A percentile compares a stretch with the other conserved stretches of the same genome.
These are phyloP conservation scores for Pyrrhoderma lamaoense DNA, from an alignment of 1,284 basidiomycete genomes.

Conservation along the genomic window DNA sequence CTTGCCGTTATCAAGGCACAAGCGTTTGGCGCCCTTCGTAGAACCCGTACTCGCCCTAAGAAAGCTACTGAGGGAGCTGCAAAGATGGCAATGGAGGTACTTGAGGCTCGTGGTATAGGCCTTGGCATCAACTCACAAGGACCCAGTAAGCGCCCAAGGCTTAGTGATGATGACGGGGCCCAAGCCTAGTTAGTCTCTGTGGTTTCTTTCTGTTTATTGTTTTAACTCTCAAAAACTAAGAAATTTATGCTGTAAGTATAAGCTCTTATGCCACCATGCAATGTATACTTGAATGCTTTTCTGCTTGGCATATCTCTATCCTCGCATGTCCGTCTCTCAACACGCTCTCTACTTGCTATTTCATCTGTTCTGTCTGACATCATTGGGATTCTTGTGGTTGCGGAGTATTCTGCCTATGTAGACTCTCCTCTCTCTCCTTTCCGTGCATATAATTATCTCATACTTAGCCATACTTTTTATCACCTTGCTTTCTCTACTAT, in stretches of 20 bases:
- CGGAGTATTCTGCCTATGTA: not conserved
- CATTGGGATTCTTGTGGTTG: not conserved
- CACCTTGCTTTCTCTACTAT: not conserved
- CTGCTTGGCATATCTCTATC: constrained; percentile 4
- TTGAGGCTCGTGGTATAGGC: constrained; percentile 68
- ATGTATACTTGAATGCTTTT: constrained; percentile 14
- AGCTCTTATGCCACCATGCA: constrained; percentile 4
- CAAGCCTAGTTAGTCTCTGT: constrained; percentile 1
- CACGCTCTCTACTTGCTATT: no score
- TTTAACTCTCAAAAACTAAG: constrained; percentile 24
- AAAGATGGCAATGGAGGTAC: constrained; percentile 68
- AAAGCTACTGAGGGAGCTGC: constrained; percentile 64
- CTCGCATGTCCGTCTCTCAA: constrained; percentile 17
- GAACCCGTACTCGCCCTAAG: constrained; percentile 65
- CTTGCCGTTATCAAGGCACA: constrained; percentile 83
- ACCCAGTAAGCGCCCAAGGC: constrained; percentile 50
- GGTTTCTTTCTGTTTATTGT: constrained; percentile 16
- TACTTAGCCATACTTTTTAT: not conserved
- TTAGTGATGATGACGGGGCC: constrained; percentile 39
- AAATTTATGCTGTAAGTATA: constrained; percentile 25
- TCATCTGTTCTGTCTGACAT: no score
- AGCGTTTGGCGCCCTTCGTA: constrained; percentile 73
- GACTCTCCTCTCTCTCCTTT: not conserved
- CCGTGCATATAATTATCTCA: constrained; percentile 4
- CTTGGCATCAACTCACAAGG: constrained; percentile 33